These are phyloP conservation scores for Gardenia jasminoides DNA, from an alignment of 257 asterid genomes.

Conservation along the genomic window DNA sequence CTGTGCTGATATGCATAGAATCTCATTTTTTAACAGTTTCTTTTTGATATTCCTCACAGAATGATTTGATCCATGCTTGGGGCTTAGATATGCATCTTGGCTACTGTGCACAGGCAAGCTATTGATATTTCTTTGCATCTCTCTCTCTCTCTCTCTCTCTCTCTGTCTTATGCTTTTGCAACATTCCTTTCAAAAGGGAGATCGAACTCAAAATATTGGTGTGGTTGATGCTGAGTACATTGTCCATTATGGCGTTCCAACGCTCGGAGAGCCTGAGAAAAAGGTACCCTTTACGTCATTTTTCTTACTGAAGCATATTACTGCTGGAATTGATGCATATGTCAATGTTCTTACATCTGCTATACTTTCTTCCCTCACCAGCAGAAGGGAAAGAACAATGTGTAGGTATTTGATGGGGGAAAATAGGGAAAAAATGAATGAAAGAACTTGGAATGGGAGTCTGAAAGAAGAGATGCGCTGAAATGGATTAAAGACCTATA, in stretches of 20 bases:
- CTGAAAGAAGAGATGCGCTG: background rate
- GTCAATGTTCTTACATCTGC: background rate
- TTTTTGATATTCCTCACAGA: constrained; percentile 36
- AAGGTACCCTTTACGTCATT: constrained; percentile 31
- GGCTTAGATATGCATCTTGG: constrained; percentile 86
- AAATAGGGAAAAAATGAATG: background rate
- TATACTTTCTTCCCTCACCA: background rate
- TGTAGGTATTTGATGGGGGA: background rate
- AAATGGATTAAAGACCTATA: background rate
- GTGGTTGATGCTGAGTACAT: constrained; percentile 83
- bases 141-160: background rate
- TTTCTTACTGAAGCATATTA: background rate
- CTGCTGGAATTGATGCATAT: background rate
- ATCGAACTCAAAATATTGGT: constrained; percentile 63
- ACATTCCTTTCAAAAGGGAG: constrained; percentile 47
- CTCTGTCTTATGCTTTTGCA: background rate
- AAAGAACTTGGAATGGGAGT: background rate
- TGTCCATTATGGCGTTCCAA: constrained; percentile 81
- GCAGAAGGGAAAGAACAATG: background rate
- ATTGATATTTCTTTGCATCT: background rate
- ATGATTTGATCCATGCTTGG: constrained; percentile 95
- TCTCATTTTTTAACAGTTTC: background rate
- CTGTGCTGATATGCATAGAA: background rate
- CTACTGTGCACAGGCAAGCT: constrained; percentile 73
- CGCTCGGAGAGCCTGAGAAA: constrained; percentile 65